Evolutionary conservation across 1,139 yeast species (phyloP), one percentile per base, ranked within the genome.

Genomic region (Candida sp.): DNA sequence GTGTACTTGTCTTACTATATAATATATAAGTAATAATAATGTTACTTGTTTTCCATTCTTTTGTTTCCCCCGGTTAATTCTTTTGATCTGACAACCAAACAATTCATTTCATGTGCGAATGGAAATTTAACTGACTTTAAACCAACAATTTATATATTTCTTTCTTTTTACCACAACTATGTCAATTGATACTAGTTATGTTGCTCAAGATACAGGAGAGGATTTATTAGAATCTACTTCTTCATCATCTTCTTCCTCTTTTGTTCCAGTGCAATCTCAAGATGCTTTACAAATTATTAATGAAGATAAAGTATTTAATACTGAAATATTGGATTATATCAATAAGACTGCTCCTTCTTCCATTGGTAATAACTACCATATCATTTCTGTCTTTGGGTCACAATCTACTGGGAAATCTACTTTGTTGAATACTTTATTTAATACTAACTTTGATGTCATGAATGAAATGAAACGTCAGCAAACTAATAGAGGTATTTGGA

Each of bases 401-500:
- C 99, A 93, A 61, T 87, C 96, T 3, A 91, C 98, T 3, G 99
- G 99, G 44, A 93, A 93, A 63, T 88, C 97, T 2, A 93, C 99
- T 0, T 73, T 93, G 48, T 75, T 93, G 58, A 93, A 93, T 64
- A 79, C 81, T 38, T 69, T 93, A 43, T 95, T 95, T 68, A 86
- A 87, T 50, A 93, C 99, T 8, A 69, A 76, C 43, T 93, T 93
- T 61, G 96, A 88, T 56, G 96, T 91, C 33, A 93, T 93, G 99
- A 87, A 89, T 63, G 97, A 90, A 49, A 64, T 76, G 22, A 77
- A 87, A 52, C 65, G 78, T 41, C 93, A 91, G 54, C 93, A 86
- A 58, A 93, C 99, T 22, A 93, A 99, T 5, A 90, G 89, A 61
- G 99, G 99, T 29, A 90, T 89, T 50, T 90, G 97, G 97, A 68